Evolutionary conservation across 441 rosid species (phyloP), one percentile per base, ranked within the genome.

Genomic region (Arabidopsis hybrid): DNA sequence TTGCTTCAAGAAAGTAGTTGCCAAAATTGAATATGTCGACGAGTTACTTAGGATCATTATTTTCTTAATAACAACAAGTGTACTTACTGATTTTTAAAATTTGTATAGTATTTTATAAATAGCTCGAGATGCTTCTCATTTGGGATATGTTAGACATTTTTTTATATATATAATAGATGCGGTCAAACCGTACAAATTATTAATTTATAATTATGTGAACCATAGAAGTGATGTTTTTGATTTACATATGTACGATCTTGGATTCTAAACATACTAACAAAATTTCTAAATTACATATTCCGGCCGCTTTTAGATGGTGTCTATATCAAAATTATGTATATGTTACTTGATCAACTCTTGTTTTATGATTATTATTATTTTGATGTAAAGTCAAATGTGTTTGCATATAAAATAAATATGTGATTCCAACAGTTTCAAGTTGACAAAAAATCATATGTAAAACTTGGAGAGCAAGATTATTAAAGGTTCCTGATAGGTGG

Each of bases 391-490:
- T 52, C 69, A 68, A 68, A 68, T 12, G 21, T 60, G n/a, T 45
- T 46, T 9, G 13, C 36, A 32, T 6, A 38, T 11, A 17, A 60
- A 67, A 13, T 2, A 42, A 16, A 32, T 39, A n/a, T 45, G 11
- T 47, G 60, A 55, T 76, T 69, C 60, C 31, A n/a, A 26, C 31
- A 14, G 70, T 61, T 6, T 59, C 47, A 32, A 66, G 67, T 74
- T 74, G 78, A 74, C 73, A 7, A 57, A 26, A 5, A 42, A 17
- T 16, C 26, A 13, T 32, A 39, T 61, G 51, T 18, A 64, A 57
- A 43, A 64, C 80, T 71, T 71, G 70, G 45, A 11, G 76, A 65
- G 67, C 72, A 77, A 77, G 80, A 77, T 71, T 45, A 12, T 4
- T 16, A 62, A 32, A 46, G 74, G 53, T 45, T 69, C 55, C 62